phyloP scores from a whole-genome alignment of 2,329 filamentous ascomycete species.

The Diaporthe vexans region DNA sequence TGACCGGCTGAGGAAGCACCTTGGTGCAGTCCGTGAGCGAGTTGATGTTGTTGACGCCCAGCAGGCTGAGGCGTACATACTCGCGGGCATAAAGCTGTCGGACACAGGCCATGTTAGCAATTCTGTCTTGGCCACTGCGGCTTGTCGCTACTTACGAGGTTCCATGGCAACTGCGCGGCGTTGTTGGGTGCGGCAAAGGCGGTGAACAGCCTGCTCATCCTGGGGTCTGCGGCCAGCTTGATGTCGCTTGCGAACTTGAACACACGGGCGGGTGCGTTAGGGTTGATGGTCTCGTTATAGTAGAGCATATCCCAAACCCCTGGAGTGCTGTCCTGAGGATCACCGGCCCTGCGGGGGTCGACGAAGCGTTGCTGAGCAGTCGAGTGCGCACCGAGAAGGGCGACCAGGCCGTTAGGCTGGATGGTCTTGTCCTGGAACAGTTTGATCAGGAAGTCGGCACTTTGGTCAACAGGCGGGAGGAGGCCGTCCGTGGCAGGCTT shows the following conservation, averaged over 20 bases:
- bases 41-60: slow-evolving; percentile 62
- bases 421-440: slow-evolving; percentile 69
- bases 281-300: slow-evolving; percentile 58
- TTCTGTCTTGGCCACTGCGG: neutral
- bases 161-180: slow-evolving; percentile 35
- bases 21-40: slow-evolving; percentile 59
- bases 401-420: slow-evolving; percentile 62
- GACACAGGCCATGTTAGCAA: neutral
- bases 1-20: slow-evolving; percentile 48
- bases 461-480: slow-evolving; percentile 59
- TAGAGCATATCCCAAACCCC: slow-evolving; percentile 67
- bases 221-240: slow-evolving; percentile 28
- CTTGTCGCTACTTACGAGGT: slow-evolving; percentile 11
- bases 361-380: slow-evolving; percentile 63
- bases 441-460: slow-evolving; percentile 62
- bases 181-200: slow-evolving; percentile 34
- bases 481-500: slow-evolving; percentile 55
- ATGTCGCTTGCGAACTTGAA: slow-evolving; percentile 46
- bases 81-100: slow-evolving; percentile 53
- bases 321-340: slow-evolving; percentile 65
- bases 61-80: slow-evolving; percentile 59
- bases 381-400: slow-evolving; percentile 68
- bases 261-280: slow-evolving; percentile 52
- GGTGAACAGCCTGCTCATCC: slow-evolving; percentile 28
- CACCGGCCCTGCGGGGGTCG: slow-evolving; percentile 55